phyloP scores from a whole-genome alignment of 148 eudicot species.

The Agrostemma githago region DNA sequence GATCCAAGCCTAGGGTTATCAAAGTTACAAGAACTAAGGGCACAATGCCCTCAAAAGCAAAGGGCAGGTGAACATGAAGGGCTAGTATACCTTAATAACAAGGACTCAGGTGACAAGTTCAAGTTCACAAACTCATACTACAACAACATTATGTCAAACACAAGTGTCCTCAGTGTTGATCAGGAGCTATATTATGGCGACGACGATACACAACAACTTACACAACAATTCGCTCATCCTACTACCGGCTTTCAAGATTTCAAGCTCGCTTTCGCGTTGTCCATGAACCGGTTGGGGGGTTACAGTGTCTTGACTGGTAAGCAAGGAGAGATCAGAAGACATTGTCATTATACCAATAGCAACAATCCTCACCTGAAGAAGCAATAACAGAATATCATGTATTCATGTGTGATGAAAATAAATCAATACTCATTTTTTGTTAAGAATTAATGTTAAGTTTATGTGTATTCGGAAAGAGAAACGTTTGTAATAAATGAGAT shows the following conservation, averaged over 20 bases:
- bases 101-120: constrained; percentile 30
- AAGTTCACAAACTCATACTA: constrained; percentile 48
- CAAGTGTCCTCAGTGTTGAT: constrained; percentile 54
- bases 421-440: background rate
- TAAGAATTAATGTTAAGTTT: background rate
- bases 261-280: constrained; percentile 43
- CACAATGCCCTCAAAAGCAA: constrained; percentile 39
- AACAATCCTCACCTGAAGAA: background rate
- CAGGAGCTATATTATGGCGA: constrained; percentile 38
- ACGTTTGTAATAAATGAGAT: background rate
- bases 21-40: constrained; percentile 26
- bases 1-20: constrained; percentile 46
- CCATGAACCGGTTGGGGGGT: constrained; percentile 48
- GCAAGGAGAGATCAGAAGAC: constrained; percentile 40
- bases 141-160: constrained; percentile 28
- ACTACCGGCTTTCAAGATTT: constrained; percentile 30
- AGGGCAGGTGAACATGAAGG: constrained; percentile 36
- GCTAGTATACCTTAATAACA: constrained; percentile 43
- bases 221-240: constrained; percentile 34
- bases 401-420: background rate
- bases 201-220: constrained; percentile 40
- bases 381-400: background rate
- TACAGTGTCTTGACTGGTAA: constrained; percentile 51
- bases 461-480: background rate
- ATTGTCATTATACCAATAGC: constrained; percentile 6